These are phyloP conservation scores for Kitagawia praeruptora DNA, from an alignment of 129 eudicot genomes.

Conservation along the genomic window DNA sequence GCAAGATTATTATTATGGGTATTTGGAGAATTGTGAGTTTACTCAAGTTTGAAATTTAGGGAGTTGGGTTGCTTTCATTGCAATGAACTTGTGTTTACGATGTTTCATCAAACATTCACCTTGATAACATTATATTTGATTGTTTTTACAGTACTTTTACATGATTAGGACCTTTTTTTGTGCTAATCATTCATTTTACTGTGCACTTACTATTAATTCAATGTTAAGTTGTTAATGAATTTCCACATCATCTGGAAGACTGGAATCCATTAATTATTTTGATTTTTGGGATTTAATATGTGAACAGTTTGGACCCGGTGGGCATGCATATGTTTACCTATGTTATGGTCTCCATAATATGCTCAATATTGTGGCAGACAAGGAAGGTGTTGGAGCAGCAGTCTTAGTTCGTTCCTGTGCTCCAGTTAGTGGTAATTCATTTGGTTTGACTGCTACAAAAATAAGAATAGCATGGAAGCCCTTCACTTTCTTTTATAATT, in stretches of 20 bases:
- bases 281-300: not conserved
- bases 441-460: not conserved
- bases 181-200: not conserved
- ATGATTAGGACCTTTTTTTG: not conserved
- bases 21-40: not conserved
- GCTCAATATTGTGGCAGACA: constrained; percentile 96
- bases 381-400: constrained; percentile 86
- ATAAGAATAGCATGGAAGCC: constrained; percentile 2
- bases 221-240: not conserved
- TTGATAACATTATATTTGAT: not conserved
- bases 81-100: not conserved
- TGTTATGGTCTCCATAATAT: constrained; percentile 91
- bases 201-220: not conserved
- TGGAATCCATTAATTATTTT: not conserved
- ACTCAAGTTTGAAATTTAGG: not conserved
- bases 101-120: not conserved
- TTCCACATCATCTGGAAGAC: not conserved
- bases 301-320: constrained; percentile 82
- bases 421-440: constrained; percentile 62
- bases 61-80: not conserved
- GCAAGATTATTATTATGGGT: no score
- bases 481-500: not conserved
- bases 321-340: constrained; percentile 95
- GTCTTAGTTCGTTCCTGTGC: constrained; percentile 91
- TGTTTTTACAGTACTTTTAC: not conserved